Evolutionary conservation across 164 flowering plant species (phyloP).

Genomic region (Vitis rotundifolia): DNA sequence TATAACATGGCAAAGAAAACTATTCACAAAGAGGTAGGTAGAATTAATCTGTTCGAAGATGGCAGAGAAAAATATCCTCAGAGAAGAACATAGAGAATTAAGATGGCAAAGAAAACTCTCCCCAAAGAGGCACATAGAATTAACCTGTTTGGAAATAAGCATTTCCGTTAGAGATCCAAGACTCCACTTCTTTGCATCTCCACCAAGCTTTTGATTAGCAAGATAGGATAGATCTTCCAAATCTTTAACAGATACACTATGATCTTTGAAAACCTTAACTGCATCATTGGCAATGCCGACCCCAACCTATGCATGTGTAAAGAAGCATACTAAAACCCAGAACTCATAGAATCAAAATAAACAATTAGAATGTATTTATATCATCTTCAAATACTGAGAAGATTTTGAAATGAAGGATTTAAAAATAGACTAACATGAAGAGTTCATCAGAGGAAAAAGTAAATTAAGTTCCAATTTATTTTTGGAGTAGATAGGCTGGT

Average conservation of each 20-base stretch:
- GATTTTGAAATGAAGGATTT: too few species aligned
- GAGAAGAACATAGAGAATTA: neutral
- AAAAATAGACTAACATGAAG: too few species aligned
- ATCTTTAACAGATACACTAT: slow-evolving; percentile 52
- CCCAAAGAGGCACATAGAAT: neutral
- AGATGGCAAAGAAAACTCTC: neutral
- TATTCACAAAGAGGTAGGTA: too few species aligned
- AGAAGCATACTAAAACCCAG: slow-evolving; percentile 3
- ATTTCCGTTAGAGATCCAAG: slow-evolving; percentile 61
- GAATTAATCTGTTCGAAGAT: too few species aligned
- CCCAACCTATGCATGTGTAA: slow-evolving; percentile 62
- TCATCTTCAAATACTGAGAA: too few species aligned
- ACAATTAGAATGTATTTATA: neutral
- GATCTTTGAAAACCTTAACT: slow-evolving; percentile 61
- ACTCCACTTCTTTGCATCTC: slow-evolving; percentile 52
- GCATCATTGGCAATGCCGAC: slow-evolving; percentile 68
- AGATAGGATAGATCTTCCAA: slow-evolving; percentile 59
- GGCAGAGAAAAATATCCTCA: too few species aligned
- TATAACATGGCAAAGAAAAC: neutral
- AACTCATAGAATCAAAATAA: neutral
- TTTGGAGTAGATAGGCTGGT: too few species aligned
- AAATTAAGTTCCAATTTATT: too few species aligned
- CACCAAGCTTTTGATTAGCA: slow-evolving; percentile 72
- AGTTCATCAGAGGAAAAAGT: too few species aligned
- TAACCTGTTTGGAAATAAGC: slow-evolving; percentile 62